Base-by-base conservation (phyloP, 169 alveolate genomes). In the Cryptosporidium baileyi region DNA sequence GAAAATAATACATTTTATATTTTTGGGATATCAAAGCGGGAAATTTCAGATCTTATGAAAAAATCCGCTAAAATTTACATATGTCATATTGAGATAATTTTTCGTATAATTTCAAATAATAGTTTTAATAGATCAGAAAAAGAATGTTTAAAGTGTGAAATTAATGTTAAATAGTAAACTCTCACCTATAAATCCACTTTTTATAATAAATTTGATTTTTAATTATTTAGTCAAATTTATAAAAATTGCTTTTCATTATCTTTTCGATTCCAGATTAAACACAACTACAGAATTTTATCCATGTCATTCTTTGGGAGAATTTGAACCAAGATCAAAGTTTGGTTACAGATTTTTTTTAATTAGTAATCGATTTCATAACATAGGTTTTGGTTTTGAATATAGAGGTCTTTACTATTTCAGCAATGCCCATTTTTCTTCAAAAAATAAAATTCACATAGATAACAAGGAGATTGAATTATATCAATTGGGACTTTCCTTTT, bases 361-460 rank as follows among this genome's bases (percentile, higher is more conserved):
- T 6, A 34, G 30, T 22, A 74, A 74, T 74, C 49, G 28, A 51
- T 43, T 74, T 8, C 74, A 52, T 19, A 57, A 59, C 15, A 13
- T 74, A 7, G 85, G 85, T 19, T 74, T 74, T 74, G 85, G 74
- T 22, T 74, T 74, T 74, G 85, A 74, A 36, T 74, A 54, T 57
- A 34, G 57, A 15, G 67, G 67, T 36, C 60, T 74, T 19, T 74
- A 74, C 32, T 74, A 74, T 32, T 74, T 74, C n/a, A 74, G 85
- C 30, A 74, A 51, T 54, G 51, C 52, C 1, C 67, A 54, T 74
- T 74, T 74, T 34, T 26, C 26, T 17, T 41, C 24, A 36, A 26
- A 74, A 41, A 38, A 17, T 32, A 74, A 54, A 36, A 32, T 74
- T 17, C 22, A n/a, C 30, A 57, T 74, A 6, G 67, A 74, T 54